A percentile compares a stretch with the other conserved stretches of the same genome.
These are phyloP conservation scores for Vicia sativa DNA, from an alignment of 306 rosid genomes.

Conservation along the genomic window DNA sequence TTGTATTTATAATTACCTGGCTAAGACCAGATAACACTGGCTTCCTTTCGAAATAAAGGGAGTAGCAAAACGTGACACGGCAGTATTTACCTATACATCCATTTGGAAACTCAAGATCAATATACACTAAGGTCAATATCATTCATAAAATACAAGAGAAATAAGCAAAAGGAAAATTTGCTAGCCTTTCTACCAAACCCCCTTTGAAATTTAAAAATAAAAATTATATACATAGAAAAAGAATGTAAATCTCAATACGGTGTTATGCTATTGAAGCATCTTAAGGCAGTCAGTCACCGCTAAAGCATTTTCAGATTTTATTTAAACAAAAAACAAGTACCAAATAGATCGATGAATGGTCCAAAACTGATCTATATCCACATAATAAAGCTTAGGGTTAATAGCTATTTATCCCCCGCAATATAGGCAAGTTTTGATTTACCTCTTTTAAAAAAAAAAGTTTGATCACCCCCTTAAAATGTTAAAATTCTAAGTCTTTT, in stretches of 20 bases:
- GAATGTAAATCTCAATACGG: conserved; percentile 3
- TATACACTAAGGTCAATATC: conserved; percentile 5
- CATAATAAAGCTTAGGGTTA: no score
- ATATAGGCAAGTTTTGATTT: no score
- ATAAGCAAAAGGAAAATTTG: conserved; percentile 23
- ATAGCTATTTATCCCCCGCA: no score
- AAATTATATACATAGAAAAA: background rate
- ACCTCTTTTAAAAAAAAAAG: no score
- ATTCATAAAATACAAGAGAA: conserved; percentile 10
- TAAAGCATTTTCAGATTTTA: conserved; percentile 34
- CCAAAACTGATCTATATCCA: conserved; percentile 9
- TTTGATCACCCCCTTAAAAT: no score
- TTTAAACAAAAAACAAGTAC: conserved; percentile 4
- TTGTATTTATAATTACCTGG: conserved; percentile 57
- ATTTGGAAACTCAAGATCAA: conserved; percentile 40
- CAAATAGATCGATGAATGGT: background rate
- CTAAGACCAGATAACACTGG: conserved; percentile 81
- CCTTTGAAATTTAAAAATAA: background rate
- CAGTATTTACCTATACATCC: conserved; percentile 63
- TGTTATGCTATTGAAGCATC: conserved; percentile 26
- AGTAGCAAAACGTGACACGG: conserved; percentile 63
- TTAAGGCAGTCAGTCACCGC: conserved; percentile 1
- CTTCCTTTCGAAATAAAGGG: conserved; percentile 69
- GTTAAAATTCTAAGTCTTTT: no score
- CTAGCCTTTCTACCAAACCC: conserved; percentile 9